These are phyloP conservation scores for Hydrangea macrophylla DNA, from an alignment of 148 eudicot species.

Conservation along the genomic window DNA sequence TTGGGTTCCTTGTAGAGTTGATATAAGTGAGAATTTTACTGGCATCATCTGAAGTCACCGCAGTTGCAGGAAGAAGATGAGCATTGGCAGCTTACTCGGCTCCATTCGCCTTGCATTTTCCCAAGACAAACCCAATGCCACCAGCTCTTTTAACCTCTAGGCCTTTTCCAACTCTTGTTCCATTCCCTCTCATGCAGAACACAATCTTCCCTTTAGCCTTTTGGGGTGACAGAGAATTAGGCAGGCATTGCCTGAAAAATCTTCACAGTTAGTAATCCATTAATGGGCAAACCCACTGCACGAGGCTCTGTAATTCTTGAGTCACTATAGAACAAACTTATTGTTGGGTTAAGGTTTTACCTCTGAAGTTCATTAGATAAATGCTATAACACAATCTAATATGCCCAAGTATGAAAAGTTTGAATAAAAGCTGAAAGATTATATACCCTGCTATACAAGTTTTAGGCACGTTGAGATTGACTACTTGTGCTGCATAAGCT, in stretches of 20 bases:
- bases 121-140: constrained; percentile 63
- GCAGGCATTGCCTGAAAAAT: constrained; percentile 68
- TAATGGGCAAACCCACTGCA: too few species aligned
- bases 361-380: not conserved
- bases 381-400: not conserved
- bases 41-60: constrained; percentile 40
- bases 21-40: constrained; percentile 54
- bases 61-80: constrained; percentile 79
- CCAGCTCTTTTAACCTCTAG: constrained; percentile 79
- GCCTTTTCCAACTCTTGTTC: constrained; percentile 68
- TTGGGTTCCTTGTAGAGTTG: constrained; percentile 42
- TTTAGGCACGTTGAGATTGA: constrained; percentile 36
- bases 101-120: constrained; percentile 39
- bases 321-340: too few species aligned
- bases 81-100: constrained; percentile 47
- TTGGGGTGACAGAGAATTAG: constrained; percentile 53
- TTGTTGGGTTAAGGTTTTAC: too few species aligned
- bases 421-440: too few species aligned
- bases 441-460: constrained; percentile 46
- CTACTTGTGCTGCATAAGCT: constrained; percentile 66
- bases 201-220: constrained; percentile 71
- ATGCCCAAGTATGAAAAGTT: not conserved
- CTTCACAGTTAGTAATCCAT: too few species aligned
- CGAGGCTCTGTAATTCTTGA: too few species aligned
- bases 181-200: constrained; percentile 70